These are phyloP conservation scores for Kodamaea fungicola DNA, from an alignment of 1,139 yeast species.

Conservation along the genomic window DNA sequence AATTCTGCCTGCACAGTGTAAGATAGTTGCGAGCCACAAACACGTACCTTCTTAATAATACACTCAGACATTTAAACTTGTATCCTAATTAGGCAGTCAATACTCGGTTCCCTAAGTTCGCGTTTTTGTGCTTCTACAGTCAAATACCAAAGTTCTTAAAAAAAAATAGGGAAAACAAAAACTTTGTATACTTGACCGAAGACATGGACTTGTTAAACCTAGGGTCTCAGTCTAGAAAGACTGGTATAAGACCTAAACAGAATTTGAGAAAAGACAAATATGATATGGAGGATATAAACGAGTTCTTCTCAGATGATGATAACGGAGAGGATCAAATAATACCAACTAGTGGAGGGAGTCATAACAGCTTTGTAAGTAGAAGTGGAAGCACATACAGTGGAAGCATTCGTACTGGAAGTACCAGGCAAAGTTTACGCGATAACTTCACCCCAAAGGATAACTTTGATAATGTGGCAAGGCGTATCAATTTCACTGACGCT, in stretches of 20 bases:
- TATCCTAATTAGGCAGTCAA: no score
- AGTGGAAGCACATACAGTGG: conserved; percentile 4
- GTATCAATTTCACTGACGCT: conserved; percentile 37
- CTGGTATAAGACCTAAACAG: conserved; percentile 52
- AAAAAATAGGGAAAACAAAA: no score
- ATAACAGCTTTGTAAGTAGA: not conserved
- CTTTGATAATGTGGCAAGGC: conserved; percentile 29
- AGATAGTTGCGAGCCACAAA: no score
- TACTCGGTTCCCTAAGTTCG: no score
- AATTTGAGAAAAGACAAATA: conserved; percentile 58
- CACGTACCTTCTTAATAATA: no score
- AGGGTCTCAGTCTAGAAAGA: conserved; percentile 56
- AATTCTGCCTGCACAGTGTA: no score
- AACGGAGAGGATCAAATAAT: not conserved
- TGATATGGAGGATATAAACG: conserved; percentile 79
- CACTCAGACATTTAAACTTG: no score
- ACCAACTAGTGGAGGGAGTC: not conserved
- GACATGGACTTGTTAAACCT: conserved; percentile 49
- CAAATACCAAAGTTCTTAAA: no score
- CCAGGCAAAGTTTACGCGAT: conserved; percentile 1
- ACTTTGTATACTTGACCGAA: no score
- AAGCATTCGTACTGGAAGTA: conserved; percentile 4
- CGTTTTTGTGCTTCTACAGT: no score
- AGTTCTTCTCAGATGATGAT: conserved; percentile 57
- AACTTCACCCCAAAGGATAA: conserved; percentile 13